phyloP scores from a whole-genome alignment of 1,139 yeast species.

The Blastobotrys aristatus region DNA sequence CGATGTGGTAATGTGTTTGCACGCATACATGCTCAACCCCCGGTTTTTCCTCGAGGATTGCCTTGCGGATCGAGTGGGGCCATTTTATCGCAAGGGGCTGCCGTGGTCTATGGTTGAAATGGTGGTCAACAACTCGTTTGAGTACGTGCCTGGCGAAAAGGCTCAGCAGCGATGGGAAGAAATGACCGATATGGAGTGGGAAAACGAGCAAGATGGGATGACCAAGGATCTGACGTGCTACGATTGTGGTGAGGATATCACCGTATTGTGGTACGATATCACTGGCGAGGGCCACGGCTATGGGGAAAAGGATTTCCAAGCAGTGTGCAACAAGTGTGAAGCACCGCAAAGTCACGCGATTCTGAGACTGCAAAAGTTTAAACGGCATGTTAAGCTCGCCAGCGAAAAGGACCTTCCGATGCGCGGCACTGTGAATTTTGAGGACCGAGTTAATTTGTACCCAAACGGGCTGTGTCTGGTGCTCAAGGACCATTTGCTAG shows the following conservation, averaged over 20 bases:
- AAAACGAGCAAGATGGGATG: slow-evolving; percentile 14
- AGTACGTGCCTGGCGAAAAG: slow-evolving; percentile 24
- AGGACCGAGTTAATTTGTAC: background rate
- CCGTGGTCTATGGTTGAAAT: slow-evolving; percentile 31
- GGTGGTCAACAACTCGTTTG: slow-evolving; percentile 30
- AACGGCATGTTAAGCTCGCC: slow-evolving; percentile 8
- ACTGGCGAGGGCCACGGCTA: slow-evolving; percentile 4
- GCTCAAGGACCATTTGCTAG: background rate
- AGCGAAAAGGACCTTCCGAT: slow-evolving; percentile 11
- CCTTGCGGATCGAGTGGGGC: slow-evolving; percentile 28
- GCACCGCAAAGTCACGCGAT: slow-evolving; percentile 6
- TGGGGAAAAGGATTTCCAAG: slow-evolving; percentile 8
- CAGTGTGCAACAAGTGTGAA: slow-evolving; percentile 8
- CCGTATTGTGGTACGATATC: slow-evolving; percentile 1
- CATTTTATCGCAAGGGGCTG: slow-evolving; percentile 31
- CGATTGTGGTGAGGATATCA: background rate
- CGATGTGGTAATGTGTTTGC: slow-evolving; percentile 43
- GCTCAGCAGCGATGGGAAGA: slow-evolving; percentile 16
- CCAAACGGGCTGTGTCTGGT: slow-evolving; percentile 1
- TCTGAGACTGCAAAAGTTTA: slow-evolving; percentile 15
- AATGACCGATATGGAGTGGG: slow-evolving; percentile 13
- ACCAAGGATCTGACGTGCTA: slow-evolving; percentile 12
- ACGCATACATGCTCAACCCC: slow-evolving; percentile 36
- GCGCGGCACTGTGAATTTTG: slow-evolving; percentile 15
- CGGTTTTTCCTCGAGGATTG: slow-evolving; percentile 34